Evolutionary conservation across 2,329 filamentous ascomycete genomes (phyloP).

Genomic region (Cryphonectria radicalis): DNA sequence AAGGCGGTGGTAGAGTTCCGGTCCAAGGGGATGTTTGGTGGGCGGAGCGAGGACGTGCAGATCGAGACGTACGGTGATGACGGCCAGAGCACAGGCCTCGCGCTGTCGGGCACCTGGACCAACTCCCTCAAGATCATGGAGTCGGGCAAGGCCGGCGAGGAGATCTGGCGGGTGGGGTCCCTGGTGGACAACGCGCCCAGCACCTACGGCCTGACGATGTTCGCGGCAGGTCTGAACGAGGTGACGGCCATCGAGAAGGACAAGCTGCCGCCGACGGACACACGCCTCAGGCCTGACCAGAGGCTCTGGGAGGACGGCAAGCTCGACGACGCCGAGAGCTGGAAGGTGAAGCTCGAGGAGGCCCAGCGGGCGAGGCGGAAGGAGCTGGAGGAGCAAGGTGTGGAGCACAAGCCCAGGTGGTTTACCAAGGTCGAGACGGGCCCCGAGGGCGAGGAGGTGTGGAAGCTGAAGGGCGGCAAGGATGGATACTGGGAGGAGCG

Average conservation of each 20-base stretch:
- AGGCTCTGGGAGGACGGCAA: slow-evolving; percentile 54
- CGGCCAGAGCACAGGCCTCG: slow-evolving; percentile 67
- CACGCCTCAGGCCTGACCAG: slow-evolving; percentile 84
- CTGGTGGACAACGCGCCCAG: slow-evolving; percentile 79
- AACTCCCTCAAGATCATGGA: slow-evolving; percentile 57
- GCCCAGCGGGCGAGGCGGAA: slow-evolving; percentile 76
- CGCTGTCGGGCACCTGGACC: slow-evolving; percentile 86
- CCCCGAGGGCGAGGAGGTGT: slow-evolving; percentile 69
- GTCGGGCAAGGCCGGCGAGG: slow-evolving; percentile 63
- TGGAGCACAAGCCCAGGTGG: slow-evolving; percentile 78
- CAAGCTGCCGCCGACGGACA: slow-evolving; percentile 80
- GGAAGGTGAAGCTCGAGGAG: slow-evolving; percentile 73
- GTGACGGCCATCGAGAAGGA: slow-evolving; percentile 78
- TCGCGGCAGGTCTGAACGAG: slow-evolving; percentile 87
- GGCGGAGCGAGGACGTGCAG: slow-evolving; percentile 85
- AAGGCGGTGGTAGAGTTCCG: slow-evolving; percentile 91
- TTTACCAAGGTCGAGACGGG: slow-evolving; percentile 68
- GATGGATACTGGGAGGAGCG: slow-evolving; percentile 95
- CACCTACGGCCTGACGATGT: slow-evolving; percentile 86
- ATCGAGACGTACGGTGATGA: slow-evolving; percentile 73
- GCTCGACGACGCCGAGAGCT: slow-evolving; percentile 36
- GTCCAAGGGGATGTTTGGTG: slow-evolving; percentile 95
- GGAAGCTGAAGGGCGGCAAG: slow-evolving; percentile 78
- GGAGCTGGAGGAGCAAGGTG: slow-evolving; percentile 74
- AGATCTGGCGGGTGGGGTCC: slow-evolving; percentile 78